Evolutionary conservation across 371 early-diverging fungal species (phyloP).

Genomic region (Nematocida sp.): DNA sequence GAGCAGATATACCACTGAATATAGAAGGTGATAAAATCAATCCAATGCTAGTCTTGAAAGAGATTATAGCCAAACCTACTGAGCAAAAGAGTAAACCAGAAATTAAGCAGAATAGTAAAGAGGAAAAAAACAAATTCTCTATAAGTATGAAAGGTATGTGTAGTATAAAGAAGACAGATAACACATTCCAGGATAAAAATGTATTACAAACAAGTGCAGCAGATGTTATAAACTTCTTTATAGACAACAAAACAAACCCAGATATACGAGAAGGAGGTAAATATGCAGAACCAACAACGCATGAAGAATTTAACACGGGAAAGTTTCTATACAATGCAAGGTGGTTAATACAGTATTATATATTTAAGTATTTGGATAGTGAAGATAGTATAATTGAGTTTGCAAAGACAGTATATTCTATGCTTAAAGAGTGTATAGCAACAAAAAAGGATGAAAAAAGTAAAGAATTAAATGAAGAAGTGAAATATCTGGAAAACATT

Average conservation of each 20-base stretch:
- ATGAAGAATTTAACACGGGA: background rate
- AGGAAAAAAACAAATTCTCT: too few species aligned
- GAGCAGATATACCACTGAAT: background rate
- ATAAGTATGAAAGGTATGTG: background rate
- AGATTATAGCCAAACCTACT: too few species aligned
- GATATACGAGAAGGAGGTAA: background rate
- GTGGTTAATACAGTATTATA: background rate
- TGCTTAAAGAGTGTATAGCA: background rate
- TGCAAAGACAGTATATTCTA: background rate
- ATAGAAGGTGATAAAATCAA: too few species aligned
- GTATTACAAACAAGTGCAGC: background rate
- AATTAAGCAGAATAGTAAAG: too few species aligned
- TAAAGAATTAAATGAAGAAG: background rate
- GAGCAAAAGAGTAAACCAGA: too few species aligned
- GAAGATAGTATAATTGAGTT: background rate
- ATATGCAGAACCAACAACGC: background rate
- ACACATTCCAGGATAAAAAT: too few species aligned
- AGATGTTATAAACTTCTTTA: background rate
- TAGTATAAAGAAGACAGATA: background rate
- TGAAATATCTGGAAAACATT: background rate
- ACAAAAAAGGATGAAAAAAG: background rate
- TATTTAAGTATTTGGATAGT: background rate
- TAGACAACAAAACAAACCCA: background rate
- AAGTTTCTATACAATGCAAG: background rate
- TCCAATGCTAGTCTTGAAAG: too few species aligned